phyloP scores from a whole-genome alignment of 148 eudicot genomes.

The Camellia japonica region DNA sequence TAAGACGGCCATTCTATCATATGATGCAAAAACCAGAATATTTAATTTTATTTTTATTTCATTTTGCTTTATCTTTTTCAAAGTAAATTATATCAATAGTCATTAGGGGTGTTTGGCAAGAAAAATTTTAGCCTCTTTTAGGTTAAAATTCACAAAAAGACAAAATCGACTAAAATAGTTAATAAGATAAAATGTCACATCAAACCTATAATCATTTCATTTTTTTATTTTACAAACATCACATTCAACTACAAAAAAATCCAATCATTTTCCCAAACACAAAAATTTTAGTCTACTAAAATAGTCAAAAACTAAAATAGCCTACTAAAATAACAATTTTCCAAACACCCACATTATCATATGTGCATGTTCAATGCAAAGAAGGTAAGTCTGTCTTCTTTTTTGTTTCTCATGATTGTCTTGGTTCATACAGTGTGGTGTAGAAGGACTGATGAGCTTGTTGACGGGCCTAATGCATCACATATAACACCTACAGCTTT shows the following conservation, averaged over 20 bases:
- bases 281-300: too few species aligned
- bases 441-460: conserved; percentile 98
- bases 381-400: too few species aligned
- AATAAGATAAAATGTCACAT: too few species aligned
- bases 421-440: conserved; percentile 75
- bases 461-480: conserved; percentile 96
- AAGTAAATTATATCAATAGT: not conserved
- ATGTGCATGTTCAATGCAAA: not conserved
- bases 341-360: not conserved
- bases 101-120: not conserved
- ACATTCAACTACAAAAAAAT: too few species aligned
- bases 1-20: not conserved
- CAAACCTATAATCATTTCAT: too few species aligned
- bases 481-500: conserved; percentile 89
- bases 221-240: too few species aligned
- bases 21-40: not conserved
- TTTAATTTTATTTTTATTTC: not conserved
- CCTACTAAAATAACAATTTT: too few species aligned
- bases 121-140: too few species aligned
- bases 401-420: conserved; percentile 10
- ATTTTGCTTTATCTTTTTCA: not conserved
- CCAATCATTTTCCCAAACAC: too few species aligned
- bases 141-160: too few species aligned
- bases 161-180: too few species aligned
- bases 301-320: too few species aligned